These are phyloP conservation scores for Trametes hirsuta DNA, from an alignment of 1,284 basidiomycete genomes.

Conservation along the genomic window DNA sequence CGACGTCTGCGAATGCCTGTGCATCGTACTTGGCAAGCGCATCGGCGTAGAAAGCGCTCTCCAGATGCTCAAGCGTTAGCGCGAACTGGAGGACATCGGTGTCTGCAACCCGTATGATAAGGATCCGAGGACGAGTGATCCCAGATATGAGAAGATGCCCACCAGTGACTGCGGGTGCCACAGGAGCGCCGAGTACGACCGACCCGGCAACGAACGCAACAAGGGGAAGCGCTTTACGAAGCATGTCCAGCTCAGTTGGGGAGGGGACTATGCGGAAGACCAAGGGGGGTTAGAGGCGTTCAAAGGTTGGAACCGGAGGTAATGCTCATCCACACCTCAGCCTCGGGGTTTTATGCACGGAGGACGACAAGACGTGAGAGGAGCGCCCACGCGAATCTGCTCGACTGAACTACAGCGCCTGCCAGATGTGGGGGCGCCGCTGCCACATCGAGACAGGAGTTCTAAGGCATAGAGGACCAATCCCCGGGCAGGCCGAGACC, in stretches of 20 bases:
- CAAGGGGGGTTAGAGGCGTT: too few relatives aligned
- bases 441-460: neutral
- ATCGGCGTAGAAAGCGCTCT: constrained; percentile 62
- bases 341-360: neutral
- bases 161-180: neutral
- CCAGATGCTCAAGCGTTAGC: constrained; percentile 70
- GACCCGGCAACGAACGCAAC: too few relatives aligned
- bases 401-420: neutral
- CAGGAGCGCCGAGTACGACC: neutral
- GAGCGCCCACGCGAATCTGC: neutral
- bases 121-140: neutral
- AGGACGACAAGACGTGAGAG: neutral
- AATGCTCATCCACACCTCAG: too few relatives aligned
- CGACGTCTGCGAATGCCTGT: constrained; percentile 54
- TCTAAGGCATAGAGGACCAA: neutral
- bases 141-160: neutral
- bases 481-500: neutral
- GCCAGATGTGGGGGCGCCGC: neutral
- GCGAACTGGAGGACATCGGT: constrained; percentile 54
- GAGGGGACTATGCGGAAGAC: neutral
- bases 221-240: too few relatives aligned
- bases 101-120: constrained; percentile 31
- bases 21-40: constrained; percentile 49
- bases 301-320: neutral
- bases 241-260: neutral